Percentiles rank a stretch among this genome's conserved stretches.
Evolutionary conservation across 345 rosid species (phyloP).

Genomic region (Arabidopsis suecica): DNA sequence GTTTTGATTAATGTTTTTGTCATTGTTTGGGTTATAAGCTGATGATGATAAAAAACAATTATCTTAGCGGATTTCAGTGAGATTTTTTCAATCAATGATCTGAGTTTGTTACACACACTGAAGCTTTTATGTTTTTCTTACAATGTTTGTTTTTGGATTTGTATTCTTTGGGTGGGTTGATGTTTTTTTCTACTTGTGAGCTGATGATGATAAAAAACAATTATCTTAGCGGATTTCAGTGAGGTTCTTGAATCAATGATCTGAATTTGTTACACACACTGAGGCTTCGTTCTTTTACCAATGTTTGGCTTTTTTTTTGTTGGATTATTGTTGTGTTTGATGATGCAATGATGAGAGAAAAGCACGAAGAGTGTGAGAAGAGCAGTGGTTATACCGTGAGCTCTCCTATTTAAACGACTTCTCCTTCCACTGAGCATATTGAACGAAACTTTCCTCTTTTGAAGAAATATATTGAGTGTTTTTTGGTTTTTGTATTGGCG

Average conservation of each 20-base stretch:
- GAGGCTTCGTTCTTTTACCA: conserved; percentile 51
- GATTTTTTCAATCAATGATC: conserved; percentile 65
- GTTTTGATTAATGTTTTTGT: too few species aligned
- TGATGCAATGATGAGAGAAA: conserved; percentile 67
- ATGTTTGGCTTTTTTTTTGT: neutral
- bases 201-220: conserved; percentile 71
- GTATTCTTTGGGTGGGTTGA: neutral
- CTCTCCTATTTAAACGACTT: conserved; percentile 68
- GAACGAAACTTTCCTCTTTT: neutral
- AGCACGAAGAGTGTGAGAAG: conserved; percentile 60
- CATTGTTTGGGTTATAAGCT: conserved; percentile 46
- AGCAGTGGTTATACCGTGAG: conserved; percentile 94
- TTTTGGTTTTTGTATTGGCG: conserved; percentile 41
- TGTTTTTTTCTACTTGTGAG: conserved; percentile 31
- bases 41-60: conserved; percentile 66
- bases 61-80: conserved; percentile 99
- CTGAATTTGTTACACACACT: conserved; percentile 98
- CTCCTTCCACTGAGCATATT: conserved; percentile 96
- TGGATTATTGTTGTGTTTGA: neutral
- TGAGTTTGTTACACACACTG: conserved; percentile 98
- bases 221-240: conserved; percentile 98
- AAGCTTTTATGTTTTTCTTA: conserved; percentile 48
- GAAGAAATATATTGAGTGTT: too few species aligned
- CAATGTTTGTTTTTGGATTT: neutral
- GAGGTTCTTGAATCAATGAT: conserved; percentile 73